phyloP scores from a whole-genome alignment of 495 filamentous ascomycete genomes.

The Hypoxylon lienhwacheense region DNA sequence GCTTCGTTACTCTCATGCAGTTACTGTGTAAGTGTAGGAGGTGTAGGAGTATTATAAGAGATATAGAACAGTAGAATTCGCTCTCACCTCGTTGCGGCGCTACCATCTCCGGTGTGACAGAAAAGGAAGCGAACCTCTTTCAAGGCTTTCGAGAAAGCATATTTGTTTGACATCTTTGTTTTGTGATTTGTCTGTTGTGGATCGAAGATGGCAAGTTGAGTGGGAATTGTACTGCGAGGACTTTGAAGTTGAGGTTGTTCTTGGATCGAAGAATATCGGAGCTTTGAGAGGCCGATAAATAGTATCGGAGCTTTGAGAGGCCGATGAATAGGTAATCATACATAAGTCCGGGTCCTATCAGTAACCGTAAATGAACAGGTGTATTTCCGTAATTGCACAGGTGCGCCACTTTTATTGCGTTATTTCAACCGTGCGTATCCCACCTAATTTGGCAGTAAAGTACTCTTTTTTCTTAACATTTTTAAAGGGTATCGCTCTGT shows the following conservation, averaged over 20 bases:
- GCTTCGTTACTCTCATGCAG: constrained; percentile 1
- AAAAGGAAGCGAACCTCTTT: constrained; percentile 97
- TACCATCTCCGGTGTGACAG: constrained; percentile 89
- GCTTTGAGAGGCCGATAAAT: too few relatives aligned
- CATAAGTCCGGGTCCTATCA: too few relatives aligned
- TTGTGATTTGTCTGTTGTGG: constrained; percentile 22
- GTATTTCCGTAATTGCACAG: too few relatives aligned
- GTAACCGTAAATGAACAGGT: too few relatives aligned
- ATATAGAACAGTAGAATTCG: background rate
- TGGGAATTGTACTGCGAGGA: background rate
- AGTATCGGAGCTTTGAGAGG: background rate
- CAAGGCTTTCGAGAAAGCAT: constrained; percentile 80
- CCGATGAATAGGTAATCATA: background rate
- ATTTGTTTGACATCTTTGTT: constrained; percentile 84
- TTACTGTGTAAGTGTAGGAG: background rate
- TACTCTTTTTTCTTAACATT: too few relatives aligned
- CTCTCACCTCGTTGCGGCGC: constrained; percentile 77
- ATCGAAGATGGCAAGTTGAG: constrained; percentile 5
- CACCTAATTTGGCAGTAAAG: too few relatives aligned
- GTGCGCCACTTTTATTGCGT: too few relatives aligned
- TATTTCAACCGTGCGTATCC: constrained; percentile 6
- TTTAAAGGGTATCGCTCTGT: constrained; percentile 5
- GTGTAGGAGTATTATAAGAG: background rate
- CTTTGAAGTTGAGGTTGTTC: constrained; percentile 10
- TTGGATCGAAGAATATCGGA: constrained; percentile 2